Base-by-base conservation (phyloP, 2,329 filamentous ascomycete genomes). In the Dothistroma pini region DNA sequence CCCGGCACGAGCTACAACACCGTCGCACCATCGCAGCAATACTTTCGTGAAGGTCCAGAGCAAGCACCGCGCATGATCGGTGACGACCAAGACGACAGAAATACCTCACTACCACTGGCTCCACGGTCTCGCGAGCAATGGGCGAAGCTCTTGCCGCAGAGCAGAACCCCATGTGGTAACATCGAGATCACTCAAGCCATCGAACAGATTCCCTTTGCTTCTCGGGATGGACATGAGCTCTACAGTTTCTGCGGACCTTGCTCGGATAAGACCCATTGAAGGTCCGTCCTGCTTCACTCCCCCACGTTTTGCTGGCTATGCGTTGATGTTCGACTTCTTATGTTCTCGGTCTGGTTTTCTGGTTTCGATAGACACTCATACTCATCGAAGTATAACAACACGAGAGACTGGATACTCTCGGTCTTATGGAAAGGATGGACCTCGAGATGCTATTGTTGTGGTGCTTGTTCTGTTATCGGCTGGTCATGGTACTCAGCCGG, bases 71-170 rank as follows among this genome's bases (percentile, higher is more conserved):
- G 64, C 49, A 58, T 68, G 61, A 52, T 64, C 49, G 50, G 58
- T 32, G 56, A 55, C 14, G 51, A 62, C 7, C 53, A 63, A 11
- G 34, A 67, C 41, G 60, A 59, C 58, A 53, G 60, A 11, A 29
- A 66, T 41, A 60, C 59, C 59, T 58, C 68, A 57, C 55, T 61
- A 16, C 66, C 66, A 16, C 56, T 69, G 44, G 67, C 67, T 35
- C 69, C 69, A 41, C 60, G 66, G 7, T 69, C 66, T 19, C 61
- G 61, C 25, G 64, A 63, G 53, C 68, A 71, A 53, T 71, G 69
- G 69, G 66, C 66, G 9, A 63, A 69, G 53, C 55, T 67, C 22
- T 58, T 63, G 21, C 58, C 60, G 11, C 48, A 58, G 49, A 29
- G 41, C 2, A 60, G 56, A 54, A 49, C 59, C 44, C 68, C 68